Conservation (phyloP, 768 basidiomycete species). For the Serpula lacrymans region DNA sequence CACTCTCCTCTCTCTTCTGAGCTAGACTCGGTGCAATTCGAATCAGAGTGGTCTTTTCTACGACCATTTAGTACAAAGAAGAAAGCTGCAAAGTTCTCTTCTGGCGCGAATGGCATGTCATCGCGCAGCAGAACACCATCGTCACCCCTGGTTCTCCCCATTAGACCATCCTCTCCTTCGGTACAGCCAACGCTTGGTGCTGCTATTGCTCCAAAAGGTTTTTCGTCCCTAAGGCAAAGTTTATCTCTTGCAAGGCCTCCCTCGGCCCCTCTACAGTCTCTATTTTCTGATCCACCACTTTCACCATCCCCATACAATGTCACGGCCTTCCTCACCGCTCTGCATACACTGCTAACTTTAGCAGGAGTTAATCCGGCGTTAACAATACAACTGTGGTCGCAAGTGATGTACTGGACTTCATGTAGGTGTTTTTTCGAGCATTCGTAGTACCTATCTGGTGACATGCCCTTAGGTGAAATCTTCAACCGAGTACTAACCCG, state of each 20-base stretch:
- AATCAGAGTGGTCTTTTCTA: slow-evolving; percentile 93
- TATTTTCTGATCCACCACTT: slow-evolving; percentile 45
- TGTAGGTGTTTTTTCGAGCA: slow-evolving; percentile 48
- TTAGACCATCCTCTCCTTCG: slow-evolving; percentile 53
- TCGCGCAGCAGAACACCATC: slow-evolving; percentile 36
- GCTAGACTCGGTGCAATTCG: slow-evolving; percentile 84
- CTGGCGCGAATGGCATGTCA: slow-evolving; percentile 19
- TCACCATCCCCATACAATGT: slow-evolving; percentile 52
- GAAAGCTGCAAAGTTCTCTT: slow-evolving; percentile 33
- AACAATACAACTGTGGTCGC: slow-evolving; percentile 90
- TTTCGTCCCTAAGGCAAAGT: slow-evolving; percentile 68
- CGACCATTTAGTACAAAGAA: slow-evolving; percentile 68
- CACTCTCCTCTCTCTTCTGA: slow-evolving; percentile 74
- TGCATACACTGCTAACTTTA: slow-evolving; percentile 78
- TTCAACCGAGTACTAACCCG: slow-evolving; percentile 86
- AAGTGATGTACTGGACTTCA: slow-evolving; percentile 98
- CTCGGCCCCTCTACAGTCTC: slow-evolving; percentile 42
- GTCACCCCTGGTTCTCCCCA: slow-evolving; percentile 45
- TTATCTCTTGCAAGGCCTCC: slow-evolving; percentile 53
- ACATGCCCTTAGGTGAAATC: slow-evolving; percentile 80
- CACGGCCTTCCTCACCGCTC: slow-evolving; percentile 76
- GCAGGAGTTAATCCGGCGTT: slow-evolving; percentile 90
- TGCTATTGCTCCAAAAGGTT: slow-evolving; percentile 47
- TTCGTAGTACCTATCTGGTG: too few relatives aligned
- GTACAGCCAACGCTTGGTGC: slow-evolving; percentile 39